phyloP scores from a whole-genome alignment of 768 basidiomycete genomes.

The Gautieria morchelliformis region DNA sequence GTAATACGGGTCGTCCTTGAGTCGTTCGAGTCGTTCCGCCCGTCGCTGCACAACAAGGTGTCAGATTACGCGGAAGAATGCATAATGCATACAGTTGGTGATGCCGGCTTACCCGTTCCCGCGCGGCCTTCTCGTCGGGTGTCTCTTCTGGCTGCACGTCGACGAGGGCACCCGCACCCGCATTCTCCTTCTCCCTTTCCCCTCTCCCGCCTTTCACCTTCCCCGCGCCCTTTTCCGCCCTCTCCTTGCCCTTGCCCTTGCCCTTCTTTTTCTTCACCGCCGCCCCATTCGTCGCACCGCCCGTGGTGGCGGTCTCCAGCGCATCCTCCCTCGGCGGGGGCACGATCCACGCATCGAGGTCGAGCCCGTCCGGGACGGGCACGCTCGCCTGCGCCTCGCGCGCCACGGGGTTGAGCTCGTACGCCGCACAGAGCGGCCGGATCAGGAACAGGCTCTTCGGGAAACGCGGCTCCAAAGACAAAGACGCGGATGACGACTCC shows the following conservation, averaged over 20 bases:
- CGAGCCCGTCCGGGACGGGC: conserved; percentile 70
- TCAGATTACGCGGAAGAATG: neutral
- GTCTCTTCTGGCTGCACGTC: conserved; percentile 32
- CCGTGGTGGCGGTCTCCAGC: conserved; percentile 35
- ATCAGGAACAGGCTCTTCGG: conserved; percentile 89
- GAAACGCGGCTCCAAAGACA: conserved; percentile 46
- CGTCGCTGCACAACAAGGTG: conserved; percentile 40
- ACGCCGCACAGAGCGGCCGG: conserved; percentile 60
- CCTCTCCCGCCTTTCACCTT: conserved; percentile 19
- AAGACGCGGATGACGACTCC: too few relatives aligned
- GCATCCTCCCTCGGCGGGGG: conserved; percentile 39
- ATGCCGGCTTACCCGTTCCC: conserved; percentile 53
- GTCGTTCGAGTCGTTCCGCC: conserved; percentile 63
- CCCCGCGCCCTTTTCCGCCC: conserved; percentile 19
- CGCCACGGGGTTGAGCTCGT: conserved; percentile 84
- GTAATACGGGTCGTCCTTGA: conserved; percentile 87
- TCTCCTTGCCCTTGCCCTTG: conserved; percentile 36
- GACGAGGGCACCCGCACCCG: conserved; percentile 30
- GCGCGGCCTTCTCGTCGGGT: conserved; percentile 46
- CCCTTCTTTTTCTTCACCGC: conserved; percentile 22
- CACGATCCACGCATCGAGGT: conserved; percentile 81
- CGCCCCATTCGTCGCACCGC: conserved; percentile 17
- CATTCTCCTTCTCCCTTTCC: conserved; percentile 15
- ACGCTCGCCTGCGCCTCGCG: conserved; percentile 72
- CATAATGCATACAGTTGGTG: neutral